Percentiles rank a stretch among this genome's conserved stretches.
Evolutionary conservation across 805 yeast species (phyloP).

Genomic region (Blastobotrys terrestris): DNA sequence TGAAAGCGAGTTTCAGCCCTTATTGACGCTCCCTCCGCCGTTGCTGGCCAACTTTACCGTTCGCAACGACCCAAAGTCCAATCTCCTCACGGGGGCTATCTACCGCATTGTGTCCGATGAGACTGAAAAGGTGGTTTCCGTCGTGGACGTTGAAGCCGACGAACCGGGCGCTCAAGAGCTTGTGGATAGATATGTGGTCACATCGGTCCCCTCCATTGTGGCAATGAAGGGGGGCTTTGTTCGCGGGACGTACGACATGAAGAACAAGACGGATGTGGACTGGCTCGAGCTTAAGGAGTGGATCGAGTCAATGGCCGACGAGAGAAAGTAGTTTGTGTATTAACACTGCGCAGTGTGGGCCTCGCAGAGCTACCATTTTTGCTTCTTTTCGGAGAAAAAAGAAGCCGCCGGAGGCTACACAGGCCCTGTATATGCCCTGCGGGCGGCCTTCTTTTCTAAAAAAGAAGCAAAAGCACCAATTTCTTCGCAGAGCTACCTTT

Average conservation of each 20-base stretch:
- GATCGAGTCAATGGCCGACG: constrained; percentile 32
- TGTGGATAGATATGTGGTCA: constrained; percentile 49
- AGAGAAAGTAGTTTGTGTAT: too few relatives aligned
- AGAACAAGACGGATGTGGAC: constrained; percentile 15
- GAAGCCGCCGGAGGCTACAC: too few relatives aligned
- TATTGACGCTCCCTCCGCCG: constrained; percentile 49
- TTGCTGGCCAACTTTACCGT: constrained; percentile 66
- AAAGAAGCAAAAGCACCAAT: not conserved
- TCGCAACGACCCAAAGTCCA: constrained; percentile 55
- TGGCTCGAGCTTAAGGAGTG: constrained; percentile 30
- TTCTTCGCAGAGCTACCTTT: not conserved
- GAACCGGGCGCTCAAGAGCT: constrained; percentile 56
- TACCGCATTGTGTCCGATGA: constrained; percentile 45
- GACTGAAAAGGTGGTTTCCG: constrained; percentile 46
- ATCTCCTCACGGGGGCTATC: constrained; percentile 56
- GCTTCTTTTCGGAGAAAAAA: too few relatives aligned
- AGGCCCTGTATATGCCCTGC: not conserved
- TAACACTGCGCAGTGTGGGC: too few relatives aligned
- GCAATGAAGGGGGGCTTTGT: constrained; percentile 63
- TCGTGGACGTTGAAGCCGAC: constrained; percentile 70
- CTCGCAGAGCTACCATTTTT: too few relatives aligned
- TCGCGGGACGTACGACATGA: constrained; percentile 32
- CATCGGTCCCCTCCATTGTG: constrained; percentile 58
- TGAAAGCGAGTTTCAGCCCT: constrained; percentile 52
- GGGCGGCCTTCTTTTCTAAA: not conserved